Conservation (phyloP, 2,329 filamentous ascomycete species). For the Endothia cerciana region DNA sequence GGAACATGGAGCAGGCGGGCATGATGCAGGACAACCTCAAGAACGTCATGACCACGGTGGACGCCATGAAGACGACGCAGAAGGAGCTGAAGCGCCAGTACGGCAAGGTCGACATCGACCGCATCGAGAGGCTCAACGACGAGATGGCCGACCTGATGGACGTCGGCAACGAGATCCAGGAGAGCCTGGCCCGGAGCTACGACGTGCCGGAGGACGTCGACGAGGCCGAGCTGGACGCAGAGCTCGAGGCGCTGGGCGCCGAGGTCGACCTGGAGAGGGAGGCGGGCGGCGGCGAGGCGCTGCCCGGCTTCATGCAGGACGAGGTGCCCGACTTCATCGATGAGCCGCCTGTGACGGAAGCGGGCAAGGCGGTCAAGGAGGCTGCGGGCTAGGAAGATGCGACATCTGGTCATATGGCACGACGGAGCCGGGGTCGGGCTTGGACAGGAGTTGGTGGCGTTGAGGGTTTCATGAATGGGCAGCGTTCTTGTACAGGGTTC, state of each 20-base stretch:
- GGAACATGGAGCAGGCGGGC: slow-evolving; percentile 98
- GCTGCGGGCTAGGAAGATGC: slow-evolving; percentile 59
- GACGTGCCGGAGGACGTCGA: slow-evolving; percentile 97
- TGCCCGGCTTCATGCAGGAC: slow-evolving; percentile 89
- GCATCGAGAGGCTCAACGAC: slow-evolving; percentile 97
- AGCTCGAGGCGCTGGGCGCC: slow-evolving; percentile 90
- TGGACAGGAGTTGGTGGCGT: neutral
- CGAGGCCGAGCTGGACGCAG: slow-evolving; percentile 93
- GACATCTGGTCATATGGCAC: neutral
- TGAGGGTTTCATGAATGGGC: neutral
- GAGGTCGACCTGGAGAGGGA: slow-evolving; percentile 87
- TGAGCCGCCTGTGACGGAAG: slow-evolving; percentile 73
- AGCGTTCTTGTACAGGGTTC: neutral
- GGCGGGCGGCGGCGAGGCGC: slow-evolving; percentile 58
- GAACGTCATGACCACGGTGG: slow-evolving; percentile 97
- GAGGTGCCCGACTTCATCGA: slow-evolving; percentile 92
- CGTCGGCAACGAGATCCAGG: slow-evolving; percentile 97
- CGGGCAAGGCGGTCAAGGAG: slow-evolving; percentile 75
- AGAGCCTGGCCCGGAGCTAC: slow-evolving; percentile 87
- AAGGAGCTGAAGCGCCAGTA: slow-evolving; percentile 93
- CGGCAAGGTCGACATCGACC: slow-evolving; percentile 95
- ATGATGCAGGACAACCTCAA: slow-evolving; percentile 99
- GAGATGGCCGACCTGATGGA: slow-evolving; percentile 99
- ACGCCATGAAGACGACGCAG: slow-evolving; percentile 96
- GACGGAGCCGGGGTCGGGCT: slow-evolving; percentile 6